phyloP scores from a whole-genome alignment of 176 grass and related monocot genomes.

The Melocanna baccifera region DNA sequence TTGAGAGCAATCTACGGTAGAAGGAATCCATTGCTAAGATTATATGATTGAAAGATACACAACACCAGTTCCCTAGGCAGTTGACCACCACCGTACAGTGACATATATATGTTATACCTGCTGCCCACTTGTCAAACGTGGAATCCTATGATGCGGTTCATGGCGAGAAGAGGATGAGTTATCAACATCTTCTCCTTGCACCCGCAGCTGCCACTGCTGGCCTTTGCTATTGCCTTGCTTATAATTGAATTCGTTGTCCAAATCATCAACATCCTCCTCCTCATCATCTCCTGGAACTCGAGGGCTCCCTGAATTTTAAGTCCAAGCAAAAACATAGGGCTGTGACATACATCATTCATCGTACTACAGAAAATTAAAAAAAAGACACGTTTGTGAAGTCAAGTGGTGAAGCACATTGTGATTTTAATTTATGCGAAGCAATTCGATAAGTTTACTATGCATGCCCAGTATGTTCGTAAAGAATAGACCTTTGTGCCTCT shows the following conservation, averaged over 20 bases:
- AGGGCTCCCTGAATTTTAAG: constrained; percentile 57
- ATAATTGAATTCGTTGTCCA: constrained; percentile 81
- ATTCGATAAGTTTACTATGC: not conserved
- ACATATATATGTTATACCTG: constrained; percentile 43
- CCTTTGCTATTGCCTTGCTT: constrained; percentile 44
- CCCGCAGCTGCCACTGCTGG: constrained; percentile 51
- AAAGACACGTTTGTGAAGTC: not conserved
- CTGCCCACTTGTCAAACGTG: constrained; percentile 62
- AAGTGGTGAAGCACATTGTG: not conserved
- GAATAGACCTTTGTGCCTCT: constrained; percentile 68
- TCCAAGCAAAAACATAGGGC: not conserved
- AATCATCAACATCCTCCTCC: constrained; percentile 79
- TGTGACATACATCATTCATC: not conserved
- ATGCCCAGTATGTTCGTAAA: not conserved
- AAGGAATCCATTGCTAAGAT: not conserved
- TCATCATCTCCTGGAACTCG: constrained; percentile 76
- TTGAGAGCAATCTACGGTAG: not conserved
- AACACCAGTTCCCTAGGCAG: not conserved
- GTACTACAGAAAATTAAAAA: not conserved
- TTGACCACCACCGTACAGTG: not conserved
- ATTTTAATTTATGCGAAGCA: not conserved
- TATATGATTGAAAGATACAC: not conserved
- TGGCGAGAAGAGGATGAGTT: constrained; percentile 65
- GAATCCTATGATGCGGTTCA: constrained; percentile 65
- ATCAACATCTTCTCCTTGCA: constrained; percentile 62